phyloP scores from a whole-genome alignment of 2,329 filamentous ascomycete genomes.

The Diplodia corticola region DNA sequence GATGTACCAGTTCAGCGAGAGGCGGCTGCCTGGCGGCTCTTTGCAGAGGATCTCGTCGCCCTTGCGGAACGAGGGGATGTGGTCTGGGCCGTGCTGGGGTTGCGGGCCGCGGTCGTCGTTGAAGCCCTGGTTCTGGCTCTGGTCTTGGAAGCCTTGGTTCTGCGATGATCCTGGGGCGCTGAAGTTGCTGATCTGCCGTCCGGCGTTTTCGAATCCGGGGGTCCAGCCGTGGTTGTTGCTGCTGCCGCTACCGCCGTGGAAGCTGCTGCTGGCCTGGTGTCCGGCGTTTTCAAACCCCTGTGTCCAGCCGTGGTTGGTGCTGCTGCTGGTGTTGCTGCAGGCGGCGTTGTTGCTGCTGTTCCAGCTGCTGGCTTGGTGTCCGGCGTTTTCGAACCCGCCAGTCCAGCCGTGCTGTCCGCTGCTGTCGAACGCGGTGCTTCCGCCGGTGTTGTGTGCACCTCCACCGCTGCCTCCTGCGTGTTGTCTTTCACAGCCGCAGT shows the following conservation, averaged over 20 bases:
- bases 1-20: background rate
- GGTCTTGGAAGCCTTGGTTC: too few relatives aligned
- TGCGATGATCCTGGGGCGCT: too few relatives aligned
- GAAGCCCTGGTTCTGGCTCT: too few relatives aligned
- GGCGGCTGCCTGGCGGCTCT: background rate
- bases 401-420: background rate
- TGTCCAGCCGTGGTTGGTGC: background rate
- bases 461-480: too few relatives aligned
- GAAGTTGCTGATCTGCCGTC: too few relatives aligned
- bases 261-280: background rate
- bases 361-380: background rate
- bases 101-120: background rate
- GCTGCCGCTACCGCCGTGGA: too few relatives aligned
- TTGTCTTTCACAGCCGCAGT: too few relatives aligned
- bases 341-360: background rate
- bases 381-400: background rate
- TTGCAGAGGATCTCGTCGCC: background rate
- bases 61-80: background rate
- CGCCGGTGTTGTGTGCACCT: background rate
- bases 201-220: too few relatives aligned
- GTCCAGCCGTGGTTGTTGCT: too few relatives aligned
- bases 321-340: background rate
- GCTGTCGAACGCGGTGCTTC: too few relatives aligned
- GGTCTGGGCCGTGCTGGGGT: background rate
- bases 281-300: background rate